phyloP scores from a whole-genome alignment of 2,329 filamentous ascomycete genomes.

The Ophiocordyceps camponoti-rufipedis region DNA sequence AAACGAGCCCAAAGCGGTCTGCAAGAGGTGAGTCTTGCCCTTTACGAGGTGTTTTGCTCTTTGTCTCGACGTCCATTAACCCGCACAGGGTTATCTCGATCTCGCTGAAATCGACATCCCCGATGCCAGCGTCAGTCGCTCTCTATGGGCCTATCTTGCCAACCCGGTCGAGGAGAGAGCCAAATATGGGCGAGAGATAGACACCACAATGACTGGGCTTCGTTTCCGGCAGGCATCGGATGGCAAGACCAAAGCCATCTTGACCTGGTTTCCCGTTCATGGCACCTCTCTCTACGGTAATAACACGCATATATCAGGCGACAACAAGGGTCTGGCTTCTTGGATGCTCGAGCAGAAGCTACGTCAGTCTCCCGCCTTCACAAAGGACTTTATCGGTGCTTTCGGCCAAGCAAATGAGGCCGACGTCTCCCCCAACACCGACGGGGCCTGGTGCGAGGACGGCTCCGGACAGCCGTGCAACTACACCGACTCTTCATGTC shows the following conservation, averaged over 20 bases:
- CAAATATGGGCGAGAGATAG: conserved; percentile 37
- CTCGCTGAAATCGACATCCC: conserved; percentile 51
- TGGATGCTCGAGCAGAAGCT: conserved; percentile 63
- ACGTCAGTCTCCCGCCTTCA: conserved; percentile 30
- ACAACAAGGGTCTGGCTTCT: conserved; percentile 90
- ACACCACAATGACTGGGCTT: conserved; percentile 52
- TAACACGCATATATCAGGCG: conserved; percentile 75
- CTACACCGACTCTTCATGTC: conserved; percentile 70
- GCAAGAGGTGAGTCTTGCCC: conserved; percentile 17
- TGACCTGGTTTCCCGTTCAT: conserved; percentile 87
- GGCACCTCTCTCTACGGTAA: conserved; percentile 83
- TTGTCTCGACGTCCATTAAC: not conserved
- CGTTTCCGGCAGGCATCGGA: conserved; percentile 59
- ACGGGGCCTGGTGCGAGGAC: conserved; percentile 80
- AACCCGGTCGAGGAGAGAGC: conserved; percentile 64
- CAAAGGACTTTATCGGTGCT: conserved; percentile 61
- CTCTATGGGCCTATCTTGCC: conserved; percentile 68
- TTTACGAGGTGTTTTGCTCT: not conserved
- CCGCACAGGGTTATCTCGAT: conserved; percentile 41
- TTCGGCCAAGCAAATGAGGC: conserved; percentile 87
- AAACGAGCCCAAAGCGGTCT: conserved; percentile 47
- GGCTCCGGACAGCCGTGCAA: conserved; percentile 53
- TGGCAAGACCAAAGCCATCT: conserved; percentile 55
- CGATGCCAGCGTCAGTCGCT: conserved; percentile 76
- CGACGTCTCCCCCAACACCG: conserved; percentile 73